Percentiles rank a stretch among this genome's conserved stretches.
Evolutionary conservation across 805 yeast species (phyloP).

Genomic region (Komagataella kurtzmanii): DNA sequence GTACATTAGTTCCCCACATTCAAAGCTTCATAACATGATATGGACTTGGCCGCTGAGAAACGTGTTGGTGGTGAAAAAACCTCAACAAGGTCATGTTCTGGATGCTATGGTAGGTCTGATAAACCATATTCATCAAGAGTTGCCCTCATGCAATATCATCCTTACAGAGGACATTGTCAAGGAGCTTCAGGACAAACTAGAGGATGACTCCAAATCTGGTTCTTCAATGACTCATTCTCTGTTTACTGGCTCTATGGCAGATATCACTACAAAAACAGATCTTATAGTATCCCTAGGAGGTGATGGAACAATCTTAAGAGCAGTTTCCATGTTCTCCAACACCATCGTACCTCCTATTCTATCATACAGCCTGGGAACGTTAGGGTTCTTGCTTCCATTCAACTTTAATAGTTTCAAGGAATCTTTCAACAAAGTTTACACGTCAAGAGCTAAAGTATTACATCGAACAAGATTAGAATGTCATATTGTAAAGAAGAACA

Average conservation of each 20-base stretch:
- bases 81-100: constrained; percentile 55
- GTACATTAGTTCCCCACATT: constrained; percentile 38
- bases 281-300: constrained; percentile 87
- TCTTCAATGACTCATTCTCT: constrained; percentile 18
- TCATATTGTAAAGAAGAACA: constrained; percentile 32
- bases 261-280: constrained; percentile 58
- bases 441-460: constrained; percentile 56
- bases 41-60: constrained; percentile 72
- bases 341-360: constrained; percentile 76
- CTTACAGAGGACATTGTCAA: constrained; percentile 63
- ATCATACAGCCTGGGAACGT: constrained; percentile 80
- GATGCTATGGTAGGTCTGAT: constrained; percentile 57
- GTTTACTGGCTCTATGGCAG: constrained; percentile 44
- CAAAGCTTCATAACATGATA: constrained; percentile 45
- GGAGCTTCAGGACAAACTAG: constrained; percentile 31
- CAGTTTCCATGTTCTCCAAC: constrained; percentile 65
- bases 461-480: constrained; percentile 75
- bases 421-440: constrained; percentile 55
- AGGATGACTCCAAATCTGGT: constrained; percentile 2
- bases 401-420: constrained; percentile 48
- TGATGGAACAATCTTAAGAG: constrained; percentile 84
- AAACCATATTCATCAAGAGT: constrained; percentile 39
- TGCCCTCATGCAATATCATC: constrained; percentile 68
- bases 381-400: constrained; percentile 84
- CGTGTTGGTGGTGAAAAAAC: constrained; percentile 73